Evolutionary conservation across 148 eudicot genomes (phyloP), one percentile per base, ranked within the genome.

Genomic region (Rhododendron griersonianum): DNA sequence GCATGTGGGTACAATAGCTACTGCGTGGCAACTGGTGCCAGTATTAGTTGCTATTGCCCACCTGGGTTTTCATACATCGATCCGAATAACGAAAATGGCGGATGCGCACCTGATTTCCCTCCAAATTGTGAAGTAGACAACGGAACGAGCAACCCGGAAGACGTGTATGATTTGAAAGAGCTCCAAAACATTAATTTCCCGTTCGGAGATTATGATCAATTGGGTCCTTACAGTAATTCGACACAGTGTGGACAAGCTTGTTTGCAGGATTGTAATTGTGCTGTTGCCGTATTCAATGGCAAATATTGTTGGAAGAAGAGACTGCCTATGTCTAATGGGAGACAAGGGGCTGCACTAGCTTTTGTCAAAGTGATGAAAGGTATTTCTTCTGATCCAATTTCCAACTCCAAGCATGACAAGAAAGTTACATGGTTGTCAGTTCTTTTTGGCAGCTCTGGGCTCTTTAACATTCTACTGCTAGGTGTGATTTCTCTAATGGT

Each of bases 211-310:
- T 85, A 85, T 41, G 80, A 59, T 15, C 30, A 1, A 2, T 77
- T 55, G 55, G 35, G 41, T 1, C 73, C 81, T 57, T 59, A 85
- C 19, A 37, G 30, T 30, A 30, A 77, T 45, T 25, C 41, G 19
- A 79, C 19, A 35, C 73, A 77, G 9, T 85, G 86, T 53, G 21
- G 41, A 37, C 67, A 50, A 39, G n/a, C 86, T 76, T 85, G 86
- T 78, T 47, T 85, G 37, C 53, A 35, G 2, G 82, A 85, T 41
- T 85, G 86, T 44, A 41, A 14, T 23, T 85, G 86, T 48, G 82
- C 6, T 2, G 83, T 67, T 57, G 61, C 82, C 14, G 25, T 47
- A 61, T 47, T 48, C 55, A n/a, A n/a, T 21, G 63, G 57, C 5
- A 0, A 3, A 18, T 47, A 25, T 1, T 85, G 87, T 80, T 78